Percentiles rank a stretch among this genome's conserved stretches.
Conservation (phyloP, 2,329 filamentous ascomycete genomes). For the Capronia coronata region DNA sequence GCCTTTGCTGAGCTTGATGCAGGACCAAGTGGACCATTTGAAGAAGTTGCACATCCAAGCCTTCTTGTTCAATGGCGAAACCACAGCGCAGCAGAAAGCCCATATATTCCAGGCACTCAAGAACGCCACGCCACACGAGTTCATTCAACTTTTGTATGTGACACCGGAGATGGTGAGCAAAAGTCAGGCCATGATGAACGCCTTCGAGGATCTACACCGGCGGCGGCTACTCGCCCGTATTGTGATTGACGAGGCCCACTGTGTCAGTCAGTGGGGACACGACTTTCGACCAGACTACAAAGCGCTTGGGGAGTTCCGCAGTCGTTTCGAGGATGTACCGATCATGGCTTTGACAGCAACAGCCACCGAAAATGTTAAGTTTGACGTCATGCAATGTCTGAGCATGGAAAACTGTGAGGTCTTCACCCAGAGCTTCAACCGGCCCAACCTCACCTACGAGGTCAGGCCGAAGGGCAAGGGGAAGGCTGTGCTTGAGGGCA, state of each 20-base stretch:
- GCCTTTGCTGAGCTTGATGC: constrained; percentile 89
- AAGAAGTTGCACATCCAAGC: constrained; percentile 69
- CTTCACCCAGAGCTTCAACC: constrained; percentile 91
- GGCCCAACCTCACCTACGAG: constrained; percentile 89
- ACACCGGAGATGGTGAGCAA: constrained; percentile 96
- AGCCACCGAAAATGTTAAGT: constrained; percentile 84
- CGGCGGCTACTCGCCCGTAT: constrained; percentile 73
- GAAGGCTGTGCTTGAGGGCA: constrained; percentile 47
- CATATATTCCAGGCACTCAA: constrained; percentile 61
- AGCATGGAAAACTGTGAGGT: constrained; percentile 69
- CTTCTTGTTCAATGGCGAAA: constrained; percentile 73
- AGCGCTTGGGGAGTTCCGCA: constrained; percentile 66
- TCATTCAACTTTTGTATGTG: constrained; percentile 82
- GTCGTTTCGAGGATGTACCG: constrained; percentile 69
- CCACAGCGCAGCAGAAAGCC: constrained; percentile 54
- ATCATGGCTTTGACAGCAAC: constrained; percentile 95
- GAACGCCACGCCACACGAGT: constrained; percentile 61
- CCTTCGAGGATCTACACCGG: constrained; percentile 61
- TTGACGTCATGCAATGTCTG: constrained; percentile 88
- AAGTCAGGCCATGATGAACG: constrained; percentile 61
- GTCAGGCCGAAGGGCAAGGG: constrained; percentile 65
- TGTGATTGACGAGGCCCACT: constrained; percentile 98
- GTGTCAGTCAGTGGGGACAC: constrained; percentile 98
- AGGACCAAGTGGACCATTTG: constrained; percentile 87
- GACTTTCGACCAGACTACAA: constrained; percentile 98